phyloP scores from a whole-genome alignment of 2,329 filamentous ascomycete genomes.

The Colletotrichum lentis region DNA sequence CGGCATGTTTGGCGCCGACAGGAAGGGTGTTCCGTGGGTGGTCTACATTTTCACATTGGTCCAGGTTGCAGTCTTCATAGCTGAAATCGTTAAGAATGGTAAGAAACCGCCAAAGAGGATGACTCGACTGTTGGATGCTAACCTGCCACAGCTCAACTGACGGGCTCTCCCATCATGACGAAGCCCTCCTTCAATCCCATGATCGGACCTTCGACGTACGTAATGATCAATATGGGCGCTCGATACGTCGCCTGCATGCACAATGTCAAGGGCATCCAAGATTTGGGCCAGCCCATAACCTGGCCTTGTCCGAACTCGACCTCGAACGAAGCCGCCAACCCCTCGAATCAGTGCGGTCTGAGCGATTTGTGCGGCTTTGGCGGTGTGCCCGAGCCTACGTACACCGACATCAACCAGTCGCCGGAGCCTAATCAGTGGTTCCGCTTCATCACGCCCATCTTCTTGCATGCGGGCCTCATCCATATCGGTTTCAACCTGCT shows the following conservation, averaged over 20 bases:
- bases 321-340: slow-evolving; percentile 58
- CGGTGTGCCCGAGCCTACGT: slow-evolving; percentile 73
- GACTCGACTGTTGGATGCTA: neutral
- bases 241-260: slow-evolving; percentile 96
- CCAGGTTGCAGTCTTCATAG: slow-evolving; percentile 88
- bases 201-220: slow-evolving; percentile 90
- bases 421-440: slow-evolving; percentile 92
- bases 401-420: slow-evolving; percentile 59
- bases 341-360: slow-evolving; percentile 72
- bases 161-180: slow-evolving; percentile 79
- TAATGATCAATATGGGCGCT: slow-evolving; percentile 96
- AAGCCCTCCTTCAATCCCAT: slow-evolving; percentile 93
- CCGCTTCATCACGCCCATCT: slow-evolving; percentile 94
- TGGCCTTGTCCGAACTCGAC: slow-evolving; percentile 89
- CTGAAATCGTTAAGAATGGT: slow-evolving; percentile 86
- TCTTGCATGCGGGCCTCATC: slow-evolving; percentile 90
- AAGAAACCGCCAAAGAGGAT: slow-evolving; percentile 46
- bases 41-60: slow-evolving; percentile 80
- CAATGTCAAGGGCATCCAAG: slow-evolving; percentile 72
- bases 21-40: slow-evolving; percentile 75
- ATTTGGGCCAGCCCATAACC: slow-evolving; percentile 55
- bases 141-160: slow-evolving; percentile 68
- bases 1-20: slow-evolving; percentile 65
- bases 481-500: slow-evolving; percentile 97
- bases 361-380: slow-evolving; percentile 84